These are phyloP conservation scores for Ceratocystis eucalypticola DNA, from an alignment of 2,329 filamentous ascomycete genomes.

Conservation along the genomic window DNA sequence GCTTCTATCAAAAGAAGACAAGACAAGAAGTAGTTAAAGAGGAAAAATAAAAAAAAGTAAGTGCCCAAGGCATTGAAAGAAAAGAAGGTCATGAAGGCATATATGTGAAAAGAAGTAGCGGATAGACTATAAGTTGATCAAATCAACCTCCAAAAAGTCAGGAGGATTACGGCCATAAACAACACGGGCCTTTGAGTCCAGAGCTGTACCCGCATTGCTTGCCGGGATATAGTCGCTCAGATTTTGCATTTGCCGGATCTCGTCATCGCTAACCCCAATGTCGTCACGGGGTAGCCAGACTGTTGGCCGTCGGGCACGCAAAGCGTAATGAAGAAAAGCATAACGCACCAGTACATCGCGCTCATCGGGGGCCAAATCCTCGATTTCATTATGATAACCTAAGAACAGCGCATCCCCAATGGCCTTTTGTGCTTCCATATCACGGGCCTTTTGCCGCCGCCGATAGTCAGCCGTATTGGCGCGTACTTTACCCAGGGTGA, in stretches of 20 bases:
- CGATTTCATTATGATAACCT: conserved; percentile 80
- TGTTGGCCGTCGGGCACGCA: conserved; percentile 70
- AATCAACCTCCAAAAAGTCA: conserved; percentile 76
- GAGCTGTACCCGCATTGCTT: conserved; percentile 78
- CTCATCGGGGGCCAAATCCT: conserved; percentile 83
- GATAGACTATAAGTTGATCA: conserved; percentile 56
- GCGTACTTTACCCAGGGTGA: conserved; percentile 18
- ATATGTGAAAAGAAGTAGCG: background rate
- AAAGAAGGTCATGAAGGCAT: conserved; percentile 5
- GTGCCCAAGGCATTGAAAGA: background rate
- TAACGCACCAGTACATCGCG: conserved; percentile 72
- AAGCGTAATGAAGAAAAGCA: conserved; percentile 80
- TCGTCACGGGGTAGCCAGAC: conserved; percentile 93
- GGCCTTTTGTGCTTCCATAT: conserved; percentile 57
- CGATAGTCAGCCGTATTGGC: conserved; percentile 36
- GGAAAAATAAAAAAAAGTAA: background rate
- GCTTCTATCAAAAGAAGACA: background rate
- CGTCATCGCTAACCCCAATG: conserved; percentile 80
- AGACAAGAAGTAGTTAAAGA: background rate
- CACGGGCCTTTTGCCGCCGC: conserved; percentile 37
- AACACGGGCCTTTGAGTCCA: conserved; percentile 71
- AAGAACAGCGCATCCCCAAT: conserved; percentile 75
- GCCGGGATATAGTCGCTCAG: conserved; percentile 80
- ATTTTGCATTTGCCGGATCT: conserved; percentile 62
- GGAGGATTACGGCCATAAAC: conserved; percentile 76